These are phyloP conservation scores for Pichia sp. DNA, from an alignment of 1,139 yeast species.

Conservation along the genomic window DNA sequence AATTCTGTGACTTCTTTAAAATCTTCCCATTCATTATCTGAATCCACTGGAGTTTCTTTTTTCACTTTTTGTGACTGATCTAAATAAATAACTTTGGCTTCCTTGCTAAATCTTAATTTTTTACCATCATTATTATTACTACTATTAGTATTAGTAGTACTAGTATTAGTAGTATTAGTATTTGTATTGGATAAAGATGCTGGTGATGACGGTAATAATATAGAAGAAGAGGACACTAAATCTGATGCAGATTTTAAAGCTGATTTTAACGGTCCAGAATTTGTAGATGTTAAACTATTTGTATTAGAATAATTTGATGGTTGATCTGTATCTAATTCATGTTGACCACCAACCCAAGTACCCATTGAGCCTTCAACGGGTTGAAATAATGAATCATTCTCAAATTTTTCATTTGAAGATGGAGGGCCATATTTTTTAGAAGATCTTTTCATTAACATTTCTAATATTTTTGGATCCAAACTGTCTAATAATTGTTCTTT, in stretches of 20 bases:
- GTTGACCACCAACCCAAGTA: slow-evolving; percentile 66
- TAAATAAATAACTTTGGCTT: slow-evolving; percentile 38
- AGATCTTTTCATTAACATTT: slow-evolving; percentile 34
- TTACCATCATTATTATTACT: slow-evolving; percentile 5
- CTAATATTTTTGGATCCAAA: slow-evolving; percentile 64
- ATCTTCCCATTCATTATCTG: slow-evolving; percentile 30
- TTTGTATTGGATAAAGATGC: too few species aligned
- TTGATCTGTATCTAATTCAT: slow-evolving; percentile 19
- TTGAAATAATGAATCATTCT: slow-evolving; percentile 27
- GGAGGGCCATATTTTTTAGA: slow-evolving; percentile 35
- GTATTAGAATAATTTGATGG: too few species aligned
- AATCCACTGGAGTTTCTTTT: slow-evolving; percentile 6
- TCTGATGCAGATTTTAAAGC: slow-evolving; percentile 1
- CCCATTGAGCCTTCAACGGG: slow-evolving; percentile 59
- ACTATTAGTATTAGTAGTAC: too few species aligned
- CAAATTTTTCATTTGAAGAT: too few species aligned
- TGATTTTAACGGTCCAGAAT: slow-evolving; percentile 1
- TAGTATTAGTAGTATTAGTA: too few species aligned
- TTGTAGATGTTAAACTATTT: background rate
- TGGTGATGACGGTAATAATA: too few species aligned
- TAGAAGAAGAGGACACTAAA: background rate
- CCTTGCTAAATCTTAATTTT: slow-evolving; percentile 39
- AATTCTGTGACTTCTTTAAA: slow-evolving; percentile 26
- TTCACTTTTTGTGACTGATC: slow-evolving; percentile 28
- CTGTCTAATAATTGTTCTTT: slow-evolving; percentile 58